Conservation (phyloP, 78 protist genomes). For the Guillardia theta region DNA sequence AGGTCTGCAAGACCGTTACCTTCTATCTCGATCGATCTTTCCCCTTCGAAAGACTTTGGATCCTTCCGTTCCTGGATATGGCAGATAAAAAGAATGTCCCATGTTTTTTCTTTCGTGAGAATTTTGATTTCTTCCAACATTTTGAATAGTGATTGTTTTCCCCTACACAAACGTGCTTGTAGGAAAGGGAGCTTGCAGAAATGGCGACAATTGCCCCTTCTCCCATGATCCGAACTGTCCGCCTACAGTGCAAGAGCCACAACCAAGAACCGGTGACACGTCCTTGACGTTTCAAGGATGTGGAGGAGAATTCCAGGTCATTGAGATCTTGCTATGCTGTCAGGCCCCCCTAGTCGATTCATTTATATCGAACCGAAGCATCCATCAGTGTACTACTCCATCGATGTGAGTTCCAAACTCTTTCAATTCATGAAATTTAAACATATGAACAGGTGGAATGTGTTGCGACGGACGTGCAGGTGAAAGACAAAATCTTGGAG, state of each 20-base stretch:
- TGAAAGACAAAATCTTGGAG: too few relatives aligned
- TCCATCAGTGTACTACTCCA: background rate
- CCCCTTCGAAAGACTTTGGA: too few relatives aligned
- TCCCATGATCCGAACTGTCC: background rate
- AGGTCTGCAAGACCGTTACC: too few relatives aligned
- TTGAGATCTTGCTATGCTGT: background rate
- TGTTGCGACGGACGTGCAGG: background rate
- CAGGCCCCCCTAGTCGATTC: background rate
- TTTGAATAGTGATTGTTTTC: background rate
- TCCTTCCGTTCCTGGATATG: too few relatives aligned
- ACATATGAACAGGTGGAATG: background rate
- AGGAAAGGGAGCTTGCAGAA: conserved; percentile 7
- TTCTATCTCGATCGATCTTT: too few relatives aligned
- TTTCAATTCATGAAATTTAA: background rate
- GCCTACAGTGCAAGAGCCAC: background rate
- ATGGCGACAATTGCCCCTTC: background rate
- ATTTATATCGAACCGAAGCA: background rate
- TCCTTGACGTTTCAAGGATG: too few relatives aligned
- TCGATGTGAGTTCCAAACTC: background rate
- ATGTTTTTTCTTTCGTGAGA: background rate
- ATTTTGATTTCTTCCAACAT: background rate
- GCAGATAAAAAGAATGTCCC: background rate
- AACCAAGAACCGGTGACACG: background rate
- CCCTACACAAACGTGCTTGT: background rate
- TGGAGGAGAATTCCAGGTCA: background rate